phyloP scores from a whole-genome alignment of 495 filamentous ascomycete species.

The Endocarpon pusillum region DNA sequence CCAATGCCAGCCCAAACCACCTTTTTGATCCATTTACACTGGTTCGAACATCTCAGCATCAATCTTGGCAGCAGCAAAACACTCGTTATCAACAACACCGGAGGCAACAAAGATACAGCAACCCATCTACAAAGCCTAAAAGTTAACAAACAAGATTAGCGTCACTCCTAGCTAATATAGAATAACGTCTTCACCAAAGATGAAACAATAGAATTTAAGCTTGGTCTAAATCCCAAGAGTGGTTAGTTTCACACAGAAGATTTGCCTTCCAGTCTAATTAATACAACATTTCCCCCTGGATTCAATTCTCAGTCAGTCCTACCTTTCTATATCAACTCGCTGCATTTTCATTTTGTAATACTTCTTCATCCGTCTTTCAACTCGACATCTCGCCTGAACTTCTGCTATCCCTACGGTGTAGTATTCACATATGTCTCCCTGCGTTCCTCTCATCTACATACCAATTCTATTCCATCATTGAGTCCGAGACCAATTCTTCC shows the following conservation, averaged over 20 bases:
- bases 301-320: too few species aligned
- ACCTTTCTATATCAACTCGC: too few species aligned
- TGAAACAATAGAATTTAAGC: slow-evolving; percentile 35
- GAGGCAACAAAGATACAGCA: slow-evolving; percentile 23
- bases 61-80: slow-evolving; percentile 27
- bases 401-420: too few species aligned
- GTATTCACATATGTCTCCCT: too few species aligned
- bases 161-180: slow-evolving; percentile 35
- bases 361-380: too few species aligned
- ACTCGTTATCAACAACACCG: slow-evolving; percentile 26
- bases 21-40: slow-evolving; percentile 37
- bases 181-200: slow-evolving; percentile 36
- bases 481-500: too few species aligned
- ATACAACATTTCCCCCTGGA: too few species aligned
- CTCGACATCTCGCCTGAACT: slow-evolving; percentile 49
- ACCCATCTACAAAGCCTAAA: slow-evolving; percentile 31
- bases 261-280: slow-evolving; percentile 38
- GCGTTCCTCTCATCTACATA: too few species aligned
- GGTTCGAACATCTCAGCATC: slow-evolving; percentile 34
- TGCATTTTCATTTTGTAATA: too few species aligned
- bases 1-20: slow-evolving; percentile 37
- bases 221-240: slow-evolving; percentile 34
- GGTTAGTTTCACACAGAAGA: too few species aligned
- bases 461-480: too few species aligned
- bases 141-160: slow-evolving; percentile 32